Percentiles rank a stretch among this genome's conserved stretches.
Conservation (phyloP, 805 yeast species). For the Sugiyamaella americana region DNA sequence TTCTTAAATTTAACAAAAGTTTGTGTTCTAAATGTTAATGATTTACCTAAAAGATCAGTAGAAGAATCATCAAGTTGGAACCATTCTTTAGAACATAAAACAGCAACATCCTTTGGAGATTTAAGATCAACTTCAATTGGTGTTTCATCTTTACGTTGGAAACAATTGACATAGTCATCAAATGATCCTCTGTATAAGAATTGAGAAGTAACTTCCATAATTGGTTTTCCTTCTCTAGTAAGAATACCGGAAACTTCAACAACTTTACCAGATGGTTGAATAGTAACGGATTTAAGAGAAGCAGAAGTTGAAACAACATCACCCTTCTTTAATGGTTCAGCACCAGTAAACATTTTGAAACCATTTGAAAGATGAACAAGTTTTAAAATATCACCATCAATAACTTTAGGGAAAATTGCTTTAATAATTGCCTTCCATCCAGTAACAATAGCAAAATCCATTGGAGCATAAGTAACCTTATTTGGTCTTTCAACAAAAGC, state of each 20-base stretch:
- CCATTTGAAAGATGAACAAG: constrained; percentile 94
- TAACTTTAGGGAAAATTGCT: constrained; percentile 94
- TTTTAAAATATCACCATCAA: constrained; percentile 92
- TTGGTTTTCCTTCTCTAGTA: constrained; percentile 66
- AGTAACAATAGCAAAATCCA: constrained; percentile 97
- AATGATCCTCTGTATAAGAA: constrained; percentile 96
- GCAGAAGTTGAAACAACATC: constrained; percentile 82
- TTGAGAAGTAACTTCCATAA: constrained; percentile 89
- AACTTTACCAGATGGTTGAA: constrained; percentile 88
- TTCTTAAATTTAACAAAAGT: constrained; percentile 78
- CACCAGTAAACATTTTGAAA: constrained; percentile 88
- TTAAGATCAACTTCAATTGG: constrained; percentile 74
- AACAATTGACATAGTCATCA: constrained; percentile 82
- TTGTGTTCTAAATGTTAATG: constrained; percentile 82
- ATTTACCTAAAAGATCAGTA: constrained; percentile 67
- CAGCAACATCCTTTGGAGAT: constrained; percentile 84
- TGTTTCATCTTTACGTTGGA: constrained; percentile 79
- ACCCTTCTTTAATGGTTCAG: constrained; percentile 80
- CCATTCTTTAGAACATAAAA: constrained; percentile 95
- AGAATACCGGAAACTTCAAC: constrained; percentile 93
- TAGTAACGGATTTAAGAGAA: constrained; percentile 78
- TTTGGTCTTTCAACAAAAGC: constrained; percentile 88
- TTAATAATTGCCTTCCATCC: constrained; percentile 98
- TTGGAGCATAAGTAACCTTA: constrained; percentile 76
- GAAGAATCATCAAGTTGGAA: constrained; percentile 64